Evolutionary conservation across 768 basidiomycete species (phyloP), one percentile per base, ranked within the genome.

Genomic region (Amanita brunnescens): DNA sequence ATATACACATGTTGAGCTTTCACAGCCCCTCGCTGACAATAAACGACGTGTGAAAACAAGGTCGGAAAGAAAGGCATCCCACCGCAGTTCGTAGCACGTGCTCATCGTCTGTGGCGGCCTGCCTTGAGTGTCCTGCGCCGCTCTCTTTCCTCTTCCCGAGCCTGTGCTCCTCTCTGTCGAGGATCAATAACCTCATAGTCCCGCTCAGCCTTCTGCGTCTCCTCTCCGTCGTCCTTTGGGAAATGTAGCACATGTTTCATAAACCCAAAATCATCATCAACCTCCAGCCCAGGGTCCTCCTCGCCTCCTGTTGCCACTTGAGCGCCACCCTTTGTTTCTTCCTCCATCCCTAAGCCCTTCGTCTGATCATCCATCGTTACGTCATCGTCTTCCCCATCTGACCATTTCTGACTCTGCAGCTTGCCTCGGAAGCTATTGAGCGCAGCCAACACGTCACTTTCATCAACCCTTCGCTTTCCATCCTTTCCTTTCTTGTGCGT

Each of bases 131-230:
- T 69, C 49, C 67, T 70, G 63, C 81, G 87, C 59, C 81, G 70
- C 53, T 87, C 85, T 57, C 73, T 71, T 58, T 89, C 88, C 61
- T 92, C 90, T 59, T 91, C 85, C 59, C 74, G 80, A 21, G 90
- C 90, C 43, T 78, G 69, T 20, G 85, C 87, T 39, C 83, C 75
- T 50, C 90, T 68, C 43, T 78, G 76, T 53, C 90, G 69, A 0
- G 90, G 89, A 62, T 92, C 90, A 62, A 92, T 92, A 23, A 92
- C 89, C 67, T 92, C 89, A 59, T 91, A 91, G 52, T 92, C 90
- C 48, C 87, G 67, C 63, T 90, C 85, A 1, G 87, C 90, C 65
- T 90, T 90, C 54, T 64, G 63, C 20, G 74, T 75, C 66, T 91
- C 89, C 59, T 88, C 88, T 20, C 72, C 74, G 57, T 89, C 80